A percentile compares a stretch with the other conserved stretches of the same genome.
Evolutionary conservation across 257 asterid species (phyloP).

Genomic region (Ilex asprella): DNA sequence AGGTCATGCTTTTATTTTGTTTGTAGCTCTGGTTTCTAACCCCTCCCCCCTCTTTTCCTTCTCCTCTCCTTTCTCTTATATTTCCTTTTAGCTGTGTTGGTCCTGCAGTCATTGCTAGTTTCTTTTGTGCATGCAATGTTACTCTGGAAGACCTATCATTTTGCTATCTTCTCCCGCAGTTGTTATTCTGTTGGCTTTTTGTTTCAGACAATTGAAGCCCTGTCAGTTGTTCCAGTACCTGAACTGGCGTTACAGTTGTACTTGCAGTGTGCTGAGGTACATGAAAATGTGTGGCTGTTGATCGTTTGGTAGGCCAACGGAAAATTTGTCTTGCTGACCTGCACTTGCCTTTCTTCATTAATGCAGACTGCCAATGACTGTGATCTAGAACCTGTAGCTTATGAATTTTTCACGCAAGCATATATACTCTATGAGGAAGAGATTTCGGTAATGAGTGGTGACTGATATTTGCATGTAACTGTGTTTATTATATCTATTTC

Average conservation of each 20-base stretch:
- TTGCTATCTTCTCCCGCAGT: constrained; percentile 8
- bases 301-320: constrained; percentile 8
- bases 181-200: constrained; percentile 10
- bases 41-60: not conserved
- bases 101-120: constrained; percentile 10
- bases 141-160: not conserved
- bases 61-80: constrained; percentile 3
- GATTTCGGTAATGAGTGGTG: constrained; percentile 51
- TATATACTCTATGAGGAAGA: constrained; percentile 96
- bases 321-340: constrained; percentile 15
- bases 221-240: constrained; percentile 81
- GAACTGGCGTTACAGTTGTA: constrained; percentile 79
- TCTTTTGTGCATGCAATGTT: constrained; percentile 12
- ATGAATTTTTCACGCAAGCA: constrained; percentile 97
- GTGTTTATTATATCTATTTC: constrained; percentile 10
- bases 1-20: too few relatives aligned
- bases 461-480: constrained; percentile 3
- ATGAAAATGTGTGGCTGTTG: constrained; percentile 8
- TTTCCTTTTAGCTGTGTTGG: constrained; percentile 7
- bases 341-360: constrained; percentile 23
- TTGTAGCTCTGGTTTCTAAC: too few relatives aligned
- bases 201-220: constrained; percentile 73
- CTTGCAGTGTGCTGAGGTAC: constrained; percentile 98
- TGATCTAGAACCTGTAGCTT: constrained; percentile 96
- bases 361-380: constrained; percentile 92